Conservation (phyloP, 805 yeast species). For the Saccharomyces mikatae region DNA sequence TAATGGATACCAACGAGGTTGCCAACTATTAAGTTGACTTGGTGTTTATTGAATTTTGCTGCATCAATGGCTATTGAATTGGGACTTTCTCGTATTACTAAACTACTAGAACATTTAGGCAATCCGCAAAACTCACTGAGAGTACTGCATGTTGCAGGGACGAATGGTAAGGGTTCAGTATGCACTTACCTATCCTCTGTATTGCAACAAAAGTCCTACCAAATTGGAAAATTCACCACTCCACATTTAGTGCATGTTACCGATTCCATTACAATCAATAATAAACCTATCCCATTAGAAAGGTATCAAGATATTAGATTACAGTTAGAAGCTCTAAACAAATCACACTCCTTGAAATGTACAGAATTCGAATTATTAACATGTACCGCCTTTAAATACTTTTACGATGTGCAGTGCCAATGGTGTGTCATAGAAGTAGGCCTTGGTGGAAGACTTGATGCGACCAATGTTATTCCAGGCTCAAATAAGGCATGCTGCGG, state of each 20-base stretch:
- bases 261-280: conserved; percentile 68
- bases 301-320: conserved; percentile 41
- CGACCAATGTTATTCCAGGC: conserved; percentile 65
- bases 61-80: conserved; percentile 43
- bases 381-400: conserved; percentile 75
- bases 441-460: conserved; percentile 81
- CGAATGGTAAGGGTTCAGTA: conserved; percentile 94
- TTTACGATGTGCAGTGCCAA: conserved; percentile 49
- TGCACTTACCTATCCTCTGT: conserved; percentile 72
- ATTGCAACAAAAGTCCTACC: conserved; percentile 36
- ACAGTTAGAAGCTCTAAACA: conserved; percentile 37
- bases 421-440: conserved; percentile 91
- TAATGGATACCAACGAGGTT: background rate
- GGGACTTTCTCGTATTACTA: conserved; percentile 45
- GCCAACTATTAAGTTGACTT: background rate
- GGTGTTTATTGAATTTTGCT: background rate
- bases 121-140: conserved; percentile 59
- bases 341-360: conserved; percentile 44
- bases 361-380: conserved; percentile 86
- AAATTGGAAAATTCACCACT: conserved; percentile 75
- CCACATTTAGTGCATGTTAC: conserved; percentile 72
- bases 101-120: conserved; percentile 45
- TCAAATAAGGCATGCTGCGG: conserved; percentile 53
- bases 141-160: conserved; percentile 89
- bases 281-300: conserved; percentile 41